Percentiles rank a stretch among this genome's conserved stretches.
These are phyloP conservation scores for Fusarium guadeloupense DNA, from an alignment of 2,329 filamentous ascomycete genomes.

Conservation along the genomic window DNA sequence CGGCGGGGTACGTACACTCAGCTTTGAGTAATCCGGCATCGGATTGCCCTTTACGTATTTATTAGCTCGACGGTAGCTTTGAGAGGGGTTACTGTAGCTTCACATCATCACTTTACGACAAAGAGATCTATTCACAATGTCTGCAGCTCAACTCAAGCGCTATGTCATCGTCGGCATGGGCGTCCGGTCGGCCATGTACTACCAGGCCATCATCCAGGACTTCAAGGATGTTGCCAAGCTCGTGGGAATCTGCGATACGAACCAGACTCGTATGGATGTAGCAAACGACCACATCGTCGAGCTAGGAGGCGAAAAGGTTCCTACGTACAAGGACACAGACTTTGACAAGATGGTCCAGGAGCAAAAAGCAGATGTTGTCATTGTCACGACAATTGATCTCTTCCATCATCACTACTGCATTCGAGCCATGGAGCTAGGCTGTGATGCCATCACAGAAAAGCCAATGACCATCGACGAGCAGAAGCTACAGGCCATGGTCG, in stretches of 20 bases:
- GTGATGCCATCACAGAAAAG: constrained; percentile 69
- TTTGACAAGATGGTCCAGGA: constrained; percentile 68
- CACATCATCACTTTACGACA: too few species aligned
- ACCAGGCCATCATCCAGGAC: constrained; percentile 63
- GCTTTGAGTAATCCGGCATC: constrained; percentile 13
- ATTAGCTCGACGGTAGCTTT: background rate
- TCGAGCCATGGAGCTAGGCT: constrained; percentile 66
- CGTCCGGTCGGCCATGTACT: constrained; percentile 67
- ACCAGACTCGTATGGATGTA: constrained; percentile 66
- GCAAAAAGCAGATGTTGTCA: constrained; percentile 67
- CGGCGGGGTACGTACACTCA: constrained; percentile 14
- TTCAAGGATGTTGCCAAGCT: constrained; percentile 59
- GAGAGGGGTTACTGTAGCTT: background rate
- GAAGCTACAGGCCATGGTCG: constrained; percentile 59
- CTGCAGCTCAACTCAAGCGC: constrained; percentile 46
- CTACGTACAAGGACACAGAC: constrained; percentile 62
- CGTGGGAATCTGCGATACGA: constrained; percentile 69
- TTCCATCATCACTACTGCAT: constrained; percentile 69
- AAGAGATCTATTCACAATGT: constrained; percentile 7
- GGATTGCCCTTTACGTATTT: constrained; percentile 9
- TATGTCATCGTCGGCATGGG: constrained; percentile 68
- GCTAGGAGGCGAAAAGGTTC: constrained; percentile 59
- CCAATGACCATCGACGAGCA: constrained; percentile 70
- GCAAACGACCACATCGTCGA: constrained; percentile 60
- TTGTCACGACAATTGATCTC: constrained; percentile 70